Percentiles rank a stretch among this genome's conserved stretches.
Conservation (phyloP, 768 basidiomycete genomes). For the Tricholoma matsutake region DNA sequence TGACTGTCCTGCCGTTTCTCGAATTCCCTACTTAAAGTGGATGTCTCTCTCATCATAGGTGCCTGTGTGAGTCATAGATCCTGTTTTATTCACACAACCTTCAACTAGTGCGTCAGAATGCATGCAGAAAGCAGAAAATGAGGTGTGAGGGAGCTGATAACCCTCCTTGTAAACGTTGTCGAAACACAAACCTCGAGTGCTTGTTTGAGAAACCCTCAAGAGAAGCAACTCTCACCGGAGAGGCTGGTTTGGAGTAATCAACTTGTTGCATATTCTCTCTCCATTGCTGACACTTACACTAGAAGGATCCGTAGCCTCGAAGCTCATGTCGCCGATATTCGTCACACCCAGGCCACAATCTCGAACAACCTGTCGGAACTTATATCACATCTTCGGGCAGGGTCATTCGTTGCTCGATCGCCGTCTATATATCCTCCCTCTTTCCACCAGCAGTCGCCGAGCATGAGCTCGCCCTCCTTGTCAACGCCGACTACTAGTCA, state of each 20-base stretch:
- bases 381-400: slow-evolving; percentile 69
- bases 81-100: slow-evolving; percentile 6
- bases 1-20: slow-evolving; percentile 15
- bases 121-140: slow-evolving; percentile 97
- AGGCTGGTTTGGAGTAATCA: slow-evolving; percentile 84
- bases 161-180: slow-evolving; percentile 93
- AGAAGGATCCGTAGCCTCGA: slow-evolving; percentile 93
- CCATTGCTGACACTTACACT: slow-evolving; percentile 16
- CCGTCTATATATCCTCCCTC: slow-evolving; percentile 57
- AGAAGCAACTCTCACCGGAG: slow-evolving; percentile 83
- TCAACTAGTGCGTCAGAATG: slow-evolving; percentile 57
- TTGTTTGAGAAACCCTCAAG: slow-evolving; percentile 92
- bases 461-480: slow-evolving; percentile 54
- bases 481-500: slow-evolving; percentile 47
- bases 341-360: slow-evolving; percentile 68
- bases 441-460: slow-evolving; percentile 64
- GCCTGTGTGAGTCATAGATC: slow-evolving; percentile 61
- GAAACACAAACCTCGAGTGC: slow-evolving; percentile 86
- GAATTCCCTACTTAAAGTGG: slow-evolving; percentile 14
- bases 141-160: slow-evolving; percentile 95
- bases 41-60: slow-evolving; percentile 41
- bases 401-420: slow-evolving; percentile 51
- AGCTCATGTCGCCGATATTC: slow-evolving; percentile 80
- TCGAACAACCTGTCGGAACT: slow-evolving; percentile 80
- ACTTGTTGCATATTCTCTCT: slow-evolving; percentile 1